Conservation (phyloP, 768 basidiomycete genomes). For the Collybia sordida region DNA sequence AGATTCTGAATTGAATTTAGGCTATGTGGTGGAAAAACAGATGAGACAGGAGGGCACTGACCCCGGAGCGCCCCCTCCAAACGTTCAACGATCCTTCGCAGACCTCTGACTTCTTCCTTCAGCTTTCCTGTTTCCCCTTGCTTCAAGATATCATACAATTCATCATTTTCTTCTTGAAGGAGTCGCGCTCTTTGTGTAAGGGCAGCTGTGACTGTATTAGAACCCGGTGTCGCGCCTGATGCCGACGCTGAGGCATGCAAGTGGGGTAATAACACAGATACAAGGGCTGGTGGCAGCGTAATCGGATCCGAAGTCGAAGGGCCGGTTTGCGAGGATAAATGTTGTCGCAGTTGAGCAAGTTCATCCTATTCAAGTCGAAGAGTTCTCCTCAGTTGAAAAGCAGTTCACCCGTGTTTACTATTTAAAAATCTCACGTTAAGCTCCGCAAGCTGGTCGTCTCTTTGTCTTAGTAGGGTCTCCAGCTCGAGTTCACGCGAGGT, state of each 20-base stretch:
- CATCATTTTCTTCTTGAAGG: conserved; percentile 87
- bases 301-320: conserved; percentile 61
- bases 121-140: conserved; percentile 75
- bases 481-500: conserved; percentile 78
- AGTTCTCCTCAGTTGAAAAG: conserved; percentile 8
- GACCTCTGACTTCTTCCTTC: conserved; percentile 76
- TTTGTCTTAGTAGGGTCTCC: conserved; percentile 72
- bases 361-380: conserved; percentile 57
- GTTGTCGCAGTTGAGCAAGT: conserved; percentile 64
- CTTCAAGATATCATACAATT: conserved; percentile 75
- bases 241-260: conserved; percentile 43
- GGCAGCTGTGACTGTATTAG: conserved; percentile 66
- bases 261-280: conserved; percentile 70
- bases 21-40: background rate
- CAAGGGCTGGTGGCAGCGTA: conserved; percentile 68
- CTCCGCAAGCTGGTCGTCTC: conserved; percentile 70
- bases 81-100: conserved; percentile 65
- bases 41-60: conserved; percentile 27
- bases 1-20: conserved; percentile 53
- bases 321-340: conserved; percentile 58
- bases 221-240: conserved; percentile 28
- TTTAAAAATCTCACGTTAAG: conserved; percentile 59
- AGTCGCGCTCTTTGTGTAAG: conserved; percentile 70
- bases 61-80: conserved; percentile 79
- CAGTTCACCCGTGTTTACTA: background rate